phyloP scores from a whole-genome alignment of 129 eudicot species.

The Helianthus tuberosus region DNA sequence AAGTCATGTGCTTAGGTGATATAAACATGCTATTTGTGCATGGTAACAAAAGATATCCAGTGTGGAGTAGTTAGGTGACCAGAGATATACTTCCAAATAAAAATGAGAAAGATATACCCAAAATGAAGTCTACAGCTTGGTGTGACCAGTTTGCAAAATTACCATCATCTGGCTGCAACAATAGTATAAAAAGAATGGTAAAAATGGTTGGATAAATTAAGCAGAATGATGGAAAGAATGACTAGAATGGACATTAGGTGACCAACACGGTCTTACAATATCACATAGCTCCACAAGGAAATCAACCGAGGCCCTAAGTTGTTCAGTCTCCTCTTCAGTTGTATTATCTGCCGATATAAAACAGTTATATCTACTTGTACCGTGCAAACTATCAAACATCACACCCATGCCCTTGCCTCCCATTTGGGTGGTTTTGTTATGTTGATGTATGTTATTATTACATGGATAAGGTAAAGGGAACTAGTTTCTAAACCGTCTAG shows the following conservation, averaged over 20 bases:
- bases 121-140: conserved; percentile 94
- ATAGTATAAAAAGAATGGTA: neutral
- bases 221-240: neutral
- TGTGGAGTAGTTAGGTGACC: conserved; percentile 3
- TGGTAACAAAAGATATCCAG: neutral
- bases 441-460: too few species aligned
- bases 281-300: conserved; percentile 90
- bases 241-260: neutral
- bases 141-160: conserved; percentile 76
- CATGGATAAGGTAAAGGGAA: too few species aligned
- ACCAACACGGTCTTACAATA: conserved; percentile 38
- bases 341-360: conserved; percentile 33
- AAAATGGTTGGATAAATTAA: neutral
- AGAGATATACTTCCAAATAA: conserved; percentile 15
- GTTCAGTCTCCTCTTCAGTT: conserved; percentile 47
- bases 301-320: conserved; percentile 72
- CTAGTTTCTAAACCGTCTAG: too few species aligned
- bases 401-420: neutral
- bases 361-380: neutral
- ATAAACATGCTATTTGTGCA: conserved; percentile 1
- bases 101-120: conserved; percentile 44
- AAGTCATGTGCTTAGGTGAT: neutral
- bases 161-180: conserved; percentile 56
- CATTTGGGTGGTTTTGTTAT: too few species aligned
- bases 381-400: neutral